phyloP scores from a whole-genome alignment of 208 protist species.

The Phytomonas francai region DNA sequence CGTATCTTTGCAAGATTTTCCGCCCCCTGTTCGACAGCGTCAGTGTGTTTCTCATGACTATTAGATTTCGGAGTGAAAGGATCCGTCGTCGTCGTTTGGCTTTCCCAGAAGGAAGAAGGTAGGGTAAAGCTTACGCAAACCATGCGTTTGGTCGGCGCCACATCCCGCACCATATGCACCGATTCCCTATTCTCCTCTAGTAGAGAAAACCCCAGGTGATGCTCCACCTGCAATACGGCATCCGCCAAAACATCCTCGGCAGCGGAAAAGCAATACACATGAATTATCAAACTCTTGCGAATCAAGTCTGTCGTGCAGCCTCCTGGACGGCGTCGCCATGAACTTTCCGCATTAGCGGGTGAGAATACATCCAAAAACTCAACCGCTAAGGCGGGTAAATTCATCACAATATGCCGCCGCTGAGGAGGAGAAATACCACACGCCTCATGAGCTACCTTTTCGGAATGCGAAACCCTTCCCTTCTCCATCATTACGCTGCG shows the following conservation, averaged over 20 bases:
- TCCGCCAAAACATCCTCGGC: constrained; percentile 45
- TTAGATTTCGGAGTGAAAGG: not conserved
- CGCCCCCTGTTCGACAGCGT: too few relatives aligned
- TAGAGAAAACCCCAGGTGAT: constrained; percentile 33
- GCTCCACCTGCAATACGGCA: constrained; percentile 69
- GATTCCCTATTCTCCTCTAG: constrained; percentile 36
- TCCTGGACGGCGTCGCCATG: constrained; percentile 19
- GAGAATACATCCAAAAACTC: constrained; percentile 93
- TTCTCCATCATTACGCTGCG: not conserved
- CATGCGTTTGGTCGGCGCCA: constrained; percentile 94
- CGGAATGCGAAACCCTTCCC: not conserved
- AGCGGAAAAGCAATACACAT: constrained; percentile 87
- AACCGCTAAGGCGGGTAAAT: constrained; percentile 94
- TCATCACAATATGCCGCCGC: constrained; percentile 94
- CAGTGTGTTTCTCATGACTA: too few relatives aligned
- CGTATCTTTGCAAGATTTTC: too few relatives aligned
- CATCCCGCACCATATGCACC: constrained; percentile 90
- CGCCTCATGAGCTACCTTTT: not conserved
- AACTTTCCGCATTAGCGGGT: constrained; percentile 9
- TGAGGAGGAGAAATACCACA: constrained; percentile 8
- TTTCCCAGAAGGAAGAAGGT: constrained; percentile 54
- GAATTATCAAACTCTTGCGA: constrained; percentile 46
- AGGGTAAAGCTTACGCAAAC: constrained; percentile 92
- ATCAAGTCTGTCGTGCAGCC: constrained; percentile 3
- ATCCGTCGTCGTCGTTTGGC: not conserved